Base-by-base conservation (phyloP, 495 filamentous ascomycete species). In the Aspergillus nidulans region DNA sequence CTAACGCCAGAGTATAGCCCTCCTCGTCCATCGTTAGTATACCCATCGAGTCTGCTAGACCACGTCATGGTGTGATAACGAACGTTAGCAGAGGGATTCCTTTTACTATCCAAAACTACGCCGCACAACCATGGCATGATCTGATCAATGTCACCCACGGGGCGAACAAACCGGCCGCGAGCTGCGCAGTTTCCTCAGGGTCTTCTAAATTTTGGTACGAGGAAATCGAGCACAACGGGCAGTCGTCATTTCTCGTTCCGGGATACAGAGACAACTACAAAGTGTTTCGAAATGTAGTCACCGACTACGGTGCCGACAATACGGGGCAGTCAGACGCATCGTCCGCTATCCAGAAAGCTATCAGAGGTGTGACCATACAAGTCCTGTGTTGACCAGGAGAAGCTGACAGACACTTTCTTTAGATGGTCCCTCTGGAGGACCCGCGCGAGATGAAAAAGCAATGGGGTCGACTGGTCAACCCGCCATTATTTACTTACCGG, bases 391-490 rank as follows among this genome's bases (percentile, higher is more conserved):
- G 5, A 21, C 20, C 1, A 28, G 4, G 13, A 26, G 9, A 43
- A n/a, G 19, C 32, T 55, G 16, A 47, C 28, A n/a, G 42, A 12
- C 10, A 6, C 13, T 1, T 2, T 30, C 16, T 28, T 21, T 36
- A 71, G 65, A 56, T 24, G 65, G 65, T 1, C 50, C 67, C 18
- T 55, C 54, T 9, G 58, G 63, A 20, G 66, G 63, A 21, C 58
- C 63, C n/a, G 53, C 46, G 38, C 65, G 70, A 18, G 65, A 56
- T 21, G 62, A 64, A 6, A 58, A 65, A 13, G 52, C 30, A 7
- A 68, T 72, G 58, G 76, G 76, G 15, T 75, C 66, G 25, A 78
- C 76, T 0, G 73, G 75, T 8, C 68, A 72, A 42, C 76, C 76
- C 3, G 76, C 75, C 3, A 66, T 77, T 12, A 61, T 80, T 12